Evolutionary conservation across 148 eudicot genomes (phyloP).

Genomic region (Suaeda aralocaspica): DNA sequence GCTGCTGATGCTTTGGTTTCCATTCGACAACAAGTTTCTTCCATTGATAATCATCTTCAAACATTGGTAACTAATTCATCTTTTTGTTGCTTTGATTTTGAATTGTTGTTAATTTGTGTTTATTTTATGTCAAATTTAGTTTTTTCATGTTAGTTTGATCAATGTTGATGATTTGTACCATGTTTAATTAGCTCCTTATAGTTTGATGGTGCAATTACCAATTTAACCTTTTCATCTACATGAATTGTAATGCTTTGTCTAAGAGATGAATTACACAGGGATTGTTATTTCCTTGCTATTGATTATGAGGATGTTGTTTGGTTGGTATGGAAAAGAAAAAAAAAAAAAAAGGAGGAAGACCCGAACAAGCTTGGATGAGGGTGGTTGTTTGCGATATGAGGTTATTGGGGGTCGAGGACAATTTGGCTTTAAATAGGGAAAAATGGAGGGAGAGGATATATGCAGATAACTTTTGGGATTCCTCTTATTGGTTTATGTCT

Average conservation of each 20-base stretch:
- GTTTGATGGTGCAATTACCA: background rate
- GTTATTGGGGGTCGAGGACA: too few relatives aligned
- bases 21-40: conserved; percentile 71
- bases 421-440: too few relatives aligned
- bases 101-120: background rate
- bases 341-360: too few relatives aligned
- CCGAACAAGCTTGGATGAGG: too few relatives aligned
- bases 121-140: background rate
- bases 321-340: too few relatives aligned
- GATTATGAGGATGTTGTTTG: too few relatives aligned
- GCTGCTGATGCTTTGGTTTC: conserved; percentile 90
- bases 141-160: background rate
- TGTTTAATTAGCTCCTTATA: background rate
- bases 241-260: background rate
- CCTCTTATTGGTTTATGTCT: too few relatives aligned
- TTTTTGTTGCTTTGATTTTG: background rate
- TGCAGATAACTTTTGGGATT: too few relatives aligned
- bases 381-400: too few relatives aligned
- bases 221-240: background rate
- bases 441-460: too few relatives aligned
- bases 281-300: too few relatives aligned
- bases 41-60: conserved; percentile 84
- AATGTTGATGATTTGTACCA: background rate
- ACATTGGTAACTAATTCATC: conserved; percentile 50
- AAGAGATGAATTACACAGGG: too few relatives aligned